These are phyloP conservation scores for Collybiopsis luxurians DNA, from an alignment of 768 basidiomycete genomes.

Conservation along the genomic window DNA sequence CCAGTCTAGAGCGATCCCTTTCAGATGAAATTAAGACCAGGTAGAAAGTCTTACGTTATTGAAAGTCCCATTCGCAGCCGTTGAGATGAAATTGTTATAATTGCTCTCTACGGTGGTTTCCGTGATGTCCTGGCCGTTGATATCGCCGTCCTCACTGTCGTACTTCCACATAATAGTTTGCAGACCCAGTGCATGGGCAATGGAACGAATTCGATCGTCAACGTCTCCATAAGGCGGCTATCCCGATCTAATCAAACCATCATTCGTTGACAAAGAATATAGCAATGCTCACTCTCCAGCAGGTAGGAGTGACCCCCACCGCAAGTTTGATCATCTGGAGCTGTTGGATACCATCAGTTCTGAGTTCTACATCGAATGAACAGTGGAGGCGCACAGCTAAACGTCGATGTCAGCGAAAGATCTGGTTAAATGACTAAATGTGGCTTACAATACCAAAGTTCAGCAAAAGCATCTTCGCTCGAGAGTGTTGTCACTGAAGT, in stretches of 20 bases:
- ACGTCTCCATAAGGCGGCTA: conserved; percentile 67
- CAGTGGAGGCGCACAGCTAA: not conserved
- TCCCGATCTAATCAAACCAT: not conserved
- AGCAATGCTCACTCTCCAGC: conserved; percentile 47
- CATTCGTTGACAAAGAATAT: not conserved
- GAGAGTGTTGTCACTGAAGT: conserved; percentile 53
- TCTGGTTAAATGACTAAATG: not conserved
- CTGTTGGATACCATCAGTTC: conserved; percentile 15
- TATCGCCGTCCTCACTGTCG: conserved; percentile 54
- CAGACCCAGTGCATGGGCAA: conserved; percentile 64
- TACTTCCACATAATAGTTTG: conserved; percentile 73
- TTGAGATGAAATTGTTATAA: conserved; percentile 51
- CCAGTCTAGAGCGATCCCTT: too few relatives aligned
- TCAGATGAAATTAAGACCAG: conserved; percentile 20
- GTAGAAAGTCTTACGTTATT: not conserved
- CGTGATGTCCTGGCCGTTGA: conserved; percentile 22
- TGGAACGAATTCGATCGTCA: conserved; percentile 74
- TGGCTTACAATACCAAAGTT: conserved; percentile 64
- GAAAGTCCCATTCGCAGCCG: conserved; percentile 37
- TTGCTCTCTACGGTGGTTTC: conserved; percentile 45
- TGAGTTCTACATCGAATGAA: not conserved
- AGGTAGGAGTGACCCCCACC: conserved; percentile 54
- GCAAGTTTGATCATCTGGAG: conserved; percentile 54
- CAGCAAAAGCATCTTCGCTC: conserved; percentile 70
- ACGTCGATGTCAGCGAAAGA: not conserved